Conservation (phyloP, 345 rosid genomes). For the Angophora floribunda region DNA sequence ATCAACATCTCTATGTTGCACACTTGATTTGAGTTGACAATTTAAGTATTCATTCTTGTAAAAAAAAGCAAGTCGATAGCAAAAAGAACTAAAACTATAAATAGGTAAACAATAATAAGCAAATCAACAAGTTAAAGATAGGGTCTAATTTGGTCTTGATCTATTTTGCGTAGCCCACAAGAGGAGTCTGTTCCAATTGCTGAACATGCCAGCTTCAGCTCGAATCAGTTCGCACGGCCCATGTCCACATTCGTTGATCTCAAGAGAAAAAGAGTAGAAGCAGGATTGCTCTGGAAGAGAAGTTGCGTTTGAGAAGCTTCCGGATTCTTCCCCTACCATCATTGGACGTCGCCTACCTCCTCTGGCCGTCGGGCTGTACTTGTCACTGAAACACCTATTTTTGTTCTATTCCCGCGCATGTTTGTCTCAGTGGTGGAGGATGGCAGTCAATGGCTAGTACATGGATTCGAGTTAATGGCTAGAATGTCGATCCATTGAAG, state of each 20-base stretch:
- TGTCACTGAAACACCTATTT: background rate
- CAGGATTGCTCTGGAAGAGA: too few species aligned
- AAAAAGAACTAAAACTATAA: too few species aligned
- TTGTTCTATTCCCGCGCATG: background rate
- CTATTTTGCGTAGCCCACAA: background rate
- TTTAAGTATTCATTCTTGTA: too few species aligned
- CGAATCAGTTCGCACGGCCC: background rate
- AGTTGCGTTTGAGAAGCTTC: too few species aligned
- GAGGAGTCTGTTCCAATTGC: background rate
- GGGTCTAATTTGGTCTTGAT: too few species aligned
- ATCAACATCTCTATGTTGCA: too few species aligned
- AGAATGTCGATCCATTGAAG: background rate
- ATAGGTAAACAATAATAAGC: too few species aligned
- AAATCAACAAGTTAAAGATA: too few species aligned
- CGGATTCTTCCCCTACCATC: background rate
- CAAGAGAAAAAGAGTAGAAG: too few species aligned
- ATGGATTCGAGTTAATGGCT: background rate
- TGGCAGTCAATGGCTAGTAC: background rate
- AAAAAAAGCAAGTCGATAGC: too few species aligned
- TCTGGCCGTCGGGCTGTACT: background rate
- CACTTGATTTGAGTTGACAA: too few species aligned
- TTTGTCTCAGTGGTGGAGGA: background rate
- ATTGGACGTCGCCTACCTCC: background rate
- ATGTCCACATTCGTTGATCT: background rate
- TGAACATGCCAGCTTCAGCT: background rate